Evolutionary conservation across 73 alveolate genomes (phyloP), one percentile per base, ranked within the genome.

Genomic region (Stentor coeruleus): DNA sequence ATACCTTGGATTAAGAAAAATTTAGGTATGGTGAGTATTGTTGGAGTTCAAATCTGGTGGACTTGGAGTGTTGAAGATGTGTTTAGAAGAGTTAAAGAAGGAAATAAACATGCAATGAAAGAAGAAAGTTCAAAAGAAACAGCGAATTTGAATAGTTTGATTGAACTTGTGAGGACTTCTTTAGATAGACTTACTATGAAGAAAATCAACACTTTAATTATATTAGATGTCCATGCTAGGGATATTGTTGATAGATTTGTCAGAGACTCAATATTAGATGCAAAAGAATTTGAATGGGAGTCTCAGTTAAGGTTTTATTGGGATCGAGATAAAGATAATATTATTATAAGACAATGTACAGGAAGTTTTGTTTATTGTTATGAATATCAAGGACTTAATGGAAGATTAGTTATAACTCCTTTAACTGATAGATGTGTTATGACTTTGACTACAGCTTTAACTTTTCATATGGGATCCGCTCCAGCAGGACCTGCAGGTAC

Each of bases 401-500:
- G 99, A 38, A 91, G 99, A 59, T 88, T 98, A 83, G 99, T 98
- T 59, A 98, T 98, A 83, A 98, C 99, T 40, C 99, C 99, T 3
- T 93, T 98, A 74, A 98, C 99, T 35, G 99, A 97, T 91, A 91
- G 99, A 85, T 98, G 99, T 84, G 98, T 89, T 76, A 98, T 97
- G 99, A 98, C 99, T n/a, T 82, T 98, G 39, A 97, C 99, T 1
- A 93, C 99, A 15, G 99, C 99, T 3, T 95, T 97, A 35, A 93
- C 99, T 76, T 95, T 98, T 87, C 88, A 91, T 57, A 84, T 88
- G 77, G 87, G 99, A 99, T 98, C 99, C 6, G 99, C 99, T 31
- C 99, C 99, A 3, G 99, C 99, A 3, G 99, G 99, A 3, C 99
- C 99, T 0, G 99, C 99, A 3, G 99, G 99, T 38, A 98, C 99